Evolutionary conservation across 2,329 filamentous ascomycete species (phyloP).

Genomic region (Metarhizium rileyi): DNA sequence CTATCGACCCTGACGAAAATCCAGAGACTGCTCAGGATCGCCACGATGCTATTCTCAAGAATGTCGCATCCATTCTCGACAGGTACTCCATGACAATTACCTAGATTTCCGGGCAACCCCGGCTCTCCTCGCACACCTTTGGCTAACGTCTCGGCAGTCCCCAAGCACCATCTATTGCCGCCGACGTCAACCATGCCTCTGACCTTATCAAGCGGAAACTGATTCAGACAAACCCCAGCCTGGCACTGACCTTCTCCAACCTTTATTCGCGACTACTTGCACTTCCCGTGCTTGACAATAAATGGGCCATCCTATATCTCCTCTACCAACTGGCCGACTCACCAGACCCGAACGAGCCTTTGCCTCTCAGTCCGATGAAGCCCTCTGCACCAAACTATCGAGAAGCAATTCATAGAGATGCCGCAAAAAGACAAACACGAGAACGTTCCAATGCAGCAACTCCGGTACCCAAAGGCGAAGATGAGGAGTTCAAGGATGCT

Average conservation of each 20-base stretch:
- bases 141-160: constrained; percentile 24
- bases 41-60: constrained; percentile 50
- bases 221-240: constrained; percentile 65
- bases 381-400: constrained; percentile 28
- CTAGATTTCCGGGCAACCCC: too few relatives aligned
- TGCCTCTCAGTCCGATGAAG: constrained; percentile 34
- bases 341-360: constrained; percentile 43
- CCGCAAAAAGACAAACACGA: constrained; percentile 26
- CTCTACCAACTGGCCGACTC: constrained; percentile 74
- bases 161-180: constrained; percentile 44
- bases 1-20: constrained; percentile 53
- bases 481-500: constrained; percentile 40
- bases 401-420: constrained; percentile 27
- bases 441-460: constrained; percentile 28
- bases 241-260: constrained; percentile 79
- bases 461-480: constrained; percentile 30
- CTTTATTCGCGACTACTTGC: constrained; percentile 81
- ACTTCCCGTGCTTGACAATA: constrained; percentile 87
- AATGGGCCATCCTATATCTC: constrained; percentile 93
- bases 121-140: neutral
- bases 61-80: constrained; percentile 42
- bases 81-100: too few relatives aligned
- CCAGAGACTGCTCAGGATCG: constrained; percentile 59
- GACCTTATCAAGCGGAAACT: constrained; percentile 87
- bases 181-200: constrained; percentile 82